Base-by-base conservation (phyloP, 2,329 filamentous ascomycete species). In the Hymenoscyphus repandus region DNA sequence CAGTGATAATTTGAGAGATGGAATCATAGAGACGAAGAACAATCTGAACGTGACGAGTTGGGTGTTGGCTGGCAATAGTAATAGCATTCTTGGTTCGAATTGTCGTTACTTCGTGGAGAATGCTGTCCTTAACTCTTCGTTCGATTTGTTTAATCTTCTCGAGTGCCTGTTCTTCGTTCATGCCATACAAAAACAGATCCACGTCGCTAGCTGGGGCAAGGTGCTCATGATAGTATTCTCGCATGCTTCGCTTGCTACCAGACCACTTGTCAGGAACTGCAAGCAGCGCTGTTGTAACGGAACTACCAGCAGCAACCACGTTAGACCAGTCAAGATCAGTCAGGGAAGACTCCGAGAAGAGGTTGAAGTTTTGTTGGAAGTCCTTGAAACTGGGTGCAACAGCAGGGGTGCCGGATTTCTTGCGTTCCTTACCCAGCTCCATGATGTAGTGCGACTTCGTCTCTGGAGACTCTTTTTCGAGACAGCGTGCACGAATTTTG, bases 101-200 rank as follows among this genome's bases (percentile, higher is more conserved):
- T 0, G 88, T 88, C 0, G 88, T 92, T 1, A 86, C 88, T 68
- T 95, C 89, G n/a, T 83, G 80, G 18, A 95, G 73, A 47, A 95
- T 84, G 3, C 86, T 82, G 68, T 93, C 86, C 40, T 81, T 82
- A 58, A 95, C 77, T n/a, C 74, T 77, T 18, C 74, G 70, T 66
- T 95, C 90, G 53, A 95, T 92, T 58, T 88, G 74, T 64, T 86
- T 85, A 68, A 95, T 93, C 73, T 95, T 93, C 62, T 90, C 82
- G 15, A 90, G 73, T 0, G 87, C 89, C 64, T 91, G 73, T 43
- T 90, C 80, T 60, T 93, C 87, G 7, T 76, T 83, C 55, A 95
- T 74, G 0, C 85, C 89, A 61, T 93, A 92, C 30, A 95, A 70
- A 65, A 95, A 95, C 2, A 95, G 75, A 65, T 95, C 90, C 9